Evolutionary conservation across 2,329 filamentous ascomycete genomes (phyloP).

Genomic region (Ascochyta lentis): DNA sequence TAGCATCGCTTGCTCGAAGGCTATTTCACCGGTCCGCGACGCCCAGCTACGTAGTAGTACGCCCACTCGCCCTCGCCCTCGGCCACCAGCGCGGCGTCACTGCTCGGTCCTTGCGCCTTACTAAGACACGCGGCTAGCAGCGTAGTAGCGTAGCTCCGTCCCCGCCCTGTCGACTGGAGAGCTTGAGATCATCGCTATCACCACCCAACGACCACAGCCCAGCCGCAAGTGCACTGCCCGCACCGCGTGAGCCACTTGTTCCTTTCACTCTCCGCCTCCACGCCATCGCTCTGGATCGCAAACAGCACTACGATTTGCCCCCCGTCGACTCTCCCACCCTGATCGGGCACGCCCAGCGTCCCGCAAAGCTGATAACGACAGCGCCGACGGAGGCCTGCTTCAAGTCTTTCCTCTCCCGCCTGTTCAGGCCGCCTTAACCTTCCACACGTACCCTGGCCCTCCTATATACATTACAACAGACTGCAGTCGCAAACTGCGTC

Average conservation of each 20-base stretch:
- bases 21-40: constrained; percentile 38
- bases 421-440: constrained; percentile 55
- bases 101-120: constrained; percentile 26
- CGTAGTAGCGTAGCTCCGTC: constrained; percentile 30
- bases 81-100: constrained; percentile 27
- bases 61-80: constrained; percentile 26
- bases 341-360: constrained; percentile 36
- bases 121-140: constrained; percentile 34
- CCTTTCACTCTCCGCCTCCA: constrained; percentile 14
- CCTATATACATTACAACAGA: constrained; percentile 4
- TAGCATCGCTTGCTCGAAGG: constrained; percentile 28
- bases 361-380: constrained; percentile 45
- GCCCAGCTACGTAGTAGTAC: constrained; percentile 8
- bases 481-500: constrained; percentile 28
- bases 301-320: constrained; percentile 42
- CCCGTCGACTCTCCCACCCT: constrained; percentile 42
- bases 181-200: constrained; percentile 35
- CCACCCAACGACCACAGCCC: constrained; percentile 21
- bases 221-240: constrained; percentile 26
- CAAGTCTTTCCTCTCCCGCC: constrained; percentile 53
- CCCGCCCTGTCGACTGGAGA: constrained; percentile 34
- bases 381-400: constrained; percentile 53
- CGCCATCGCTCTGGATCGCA: constrained; percentile 50
- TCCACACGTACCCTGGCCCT: constrained; percentile 3
- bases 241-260: constrained; percentile 21